Evolutionary conservation across 2,329 filamentous ascomycete species (phyloP), one percentile per base, ranked within the genome.

Genomic region (Cytospora mali): DNA sequence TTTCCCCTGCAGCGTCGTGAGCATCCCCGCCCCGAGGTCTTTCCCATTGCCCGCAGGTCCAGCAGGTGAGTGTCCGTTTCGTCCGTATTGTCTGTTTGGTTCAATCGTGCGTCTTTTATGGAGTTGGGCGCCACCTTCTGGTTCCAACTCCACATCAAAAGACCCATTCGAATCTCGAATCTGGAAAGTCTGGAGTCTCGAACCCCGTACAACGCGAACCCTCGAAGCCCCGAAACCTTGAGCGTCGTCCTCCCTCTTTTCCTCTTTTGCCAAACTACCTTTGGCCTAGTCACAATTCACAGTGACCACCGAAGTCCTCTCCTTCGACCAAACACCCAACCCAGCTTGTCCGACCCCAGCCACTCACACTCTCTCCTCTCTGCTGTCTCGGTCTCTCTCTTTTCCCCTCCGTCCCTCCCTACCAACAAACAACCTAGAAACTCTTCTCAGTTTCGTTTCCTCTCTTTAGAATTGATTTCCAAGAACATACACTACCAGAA

Each of bases 221-320:
- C 39, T 5, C 18, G 16, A 6, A 42, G 6, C 9, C n/a, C 28
- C 33, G 27, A 29, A 53, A 42, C 35, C 16, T 6, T 53, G 35
- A 23, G n/a, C 35, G 28, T 48, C 50, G 23, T 33, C 27, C 21
- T 51, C 11, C 21, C 50, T 25, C 53, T 28, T 21, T 31, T 13
- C 28, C 7, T 31, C 23, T n/a, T 25, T 39, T 33, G 25, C 57
- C 57, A 60, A 27, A 23, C 57, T 14, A 6, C 13, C 48, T 51
- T 48, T 18, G 51, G 50, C 21, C 51, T 60, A 60, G 58, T 51
- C 39, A 23, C 58, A 14, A 35, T n/a, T 35, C 58, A 39, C 27
- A 46, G 5, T 9, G 42, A 33, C 39, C 33, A 13, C 21, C 52
- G 50, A 54, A 60, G 23, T n/a, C 51, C 57, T 51, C 35, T 54